Conservation (phyloP, 2,329 filamentous ascomycete genomes). For the Paracoccidioides brasiliensis region DNA sequence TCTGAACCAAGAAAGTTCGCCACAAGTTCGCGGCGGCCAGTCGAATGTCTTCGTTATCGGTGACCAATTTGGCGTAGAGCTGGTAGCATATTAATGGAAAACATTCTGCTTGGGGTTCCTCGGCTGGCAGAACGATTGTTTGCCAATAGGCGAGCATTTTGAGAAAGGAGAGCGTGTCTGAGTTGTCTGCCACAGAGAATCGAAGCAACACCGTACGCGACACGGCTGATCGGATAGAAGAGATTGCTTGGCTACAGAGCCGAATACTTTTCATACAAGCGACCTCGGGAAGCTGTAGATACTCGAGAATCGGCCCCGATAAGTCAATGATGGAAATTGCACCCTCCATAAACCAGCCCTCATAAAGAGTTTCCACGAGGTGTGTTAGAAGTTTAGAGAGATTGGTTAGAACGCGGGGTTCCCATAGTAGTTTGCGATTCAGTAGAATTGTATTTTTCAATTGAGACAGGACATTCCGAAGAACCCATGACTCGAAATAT, state of each 20-base stretch:
- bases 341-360: conserved; percentile 91
- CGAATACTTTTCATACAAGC: conserved; percentile 71
- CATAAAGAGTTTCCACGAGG: conserved; percentile 79
- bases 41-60: conserved; percentile 52
- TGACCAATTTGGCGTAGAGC: conserved; percentile 77
- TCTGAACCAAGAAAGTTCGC: conserved; percentile 88
- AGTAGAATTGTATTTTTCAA: conserved; percentile 57
- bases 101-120: conserved; percentile 67
- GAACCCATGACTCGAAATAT: conserved; percentile 83
- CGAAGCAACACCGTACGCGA: conserved; percentile 66
- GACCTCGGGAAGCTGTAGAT: conserved; percentile 74
- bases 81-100: conserved; percentile 83
- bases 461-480: conserved; percentile 60
- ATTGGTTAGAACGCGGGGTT: conserved; percentile 77
- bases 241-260: conserved; percentile 75
- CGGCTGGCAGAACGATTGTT: conserved; percentile 67
- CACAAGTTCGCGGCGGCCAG: conserved; percentile 70
- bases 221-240: conserved; percentile 62
- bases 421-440: conserved; percentile 58
- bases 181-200: conserved; percentile 69
- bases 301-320: conserved; percentile 70
- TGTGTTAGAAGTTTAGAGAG: conserved; percentile 68
- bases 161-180: conserved; percentile 58
- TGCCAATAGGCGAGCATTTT: conserved; percentile 92
- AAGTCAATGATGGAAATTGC: conserved; percentile 76